These are phyloP conservation scores for Pseudopithomyces maydicus DNA, from an alignment of 2,329 filamentous ascomycete genomes.

Conservation along the genomic window DNA sequence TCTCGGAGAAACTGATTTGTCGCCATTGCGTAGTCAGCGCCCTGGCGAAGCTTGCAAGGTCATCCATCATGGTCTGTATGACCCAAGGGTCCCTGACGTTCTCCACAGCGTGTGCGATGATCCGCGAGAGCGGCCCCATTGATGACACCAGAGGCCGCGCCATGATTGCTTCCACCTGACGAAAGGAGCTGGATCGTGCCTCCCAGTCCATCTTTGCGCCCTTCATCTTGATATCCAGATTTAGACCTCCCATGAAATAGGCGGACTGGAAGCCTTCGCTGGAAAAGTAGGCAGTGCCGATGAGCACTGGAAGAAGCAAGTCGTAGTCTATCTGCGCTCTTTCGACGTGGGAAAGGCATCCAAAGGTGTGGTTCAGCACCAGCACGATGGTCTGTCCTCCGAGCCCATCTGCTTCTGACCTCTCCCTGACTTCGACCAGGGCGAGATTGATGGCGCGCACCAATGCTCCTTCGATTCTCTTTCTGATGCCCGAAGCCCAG, in stretches of 20 bases:
- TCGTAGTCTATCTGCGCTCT: slow-evolving; percentile 68
- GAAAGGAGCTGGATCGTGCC: slow-evolving; percentile 63
- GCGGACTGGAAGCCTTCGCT: slow-evolving; percentile 76
- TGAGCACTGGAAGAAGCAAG: slow-evolving; percentile 68
- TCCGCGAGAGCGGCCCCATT: slow-evolving; percentile 69
- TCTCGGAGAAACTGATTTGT: slow-evolving; percentile 71
- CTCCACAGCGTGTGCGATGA: slow-evolving; percentile 68
- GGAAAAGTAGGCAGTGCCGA: slow-evolving; percentile 70
- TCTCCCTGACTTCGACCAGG: slow-evolving; percentile 60
- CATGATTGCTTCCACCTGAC: slow-evolving; percentile 62
- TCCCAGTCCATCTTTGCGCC: slow-evolving; percentile 68
- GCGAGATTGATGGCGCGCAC: slow-evolving; percentile 79
- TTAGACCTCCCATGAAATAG: slow-evolving; percentile 73
- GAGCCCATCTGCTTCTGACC: slow-evolving; percentile 57
- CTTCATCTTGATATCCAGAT: slow-evolving; percentile 67
- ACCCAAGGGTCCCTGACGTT: slow-evolving; percentile 58
- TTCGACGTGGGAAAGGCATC: slow-evolving; percentile 67
- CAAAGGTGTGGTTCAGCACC: slow-evolving; percentile 78
- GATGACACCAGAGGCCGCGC: slow-evolving; percentile 66
- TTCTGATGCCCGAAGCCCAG: slow-evolving; percentile 66
- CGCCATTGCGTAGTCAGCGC: slow-evolving; percentile 75
- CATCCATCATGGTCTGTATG: slow-evolving; percentile 62
- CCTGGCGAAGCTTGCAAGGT: slow-evolving; percentile 69
- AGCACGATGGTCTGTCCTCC: slow-evolving; percentile 62
- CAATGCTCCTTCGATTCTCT: slow-evolving; percentile 73